Base-by-base conservation (phyloP, 495 filamentous ascomycete species). In the Daldinia caldariorum region DNA sequence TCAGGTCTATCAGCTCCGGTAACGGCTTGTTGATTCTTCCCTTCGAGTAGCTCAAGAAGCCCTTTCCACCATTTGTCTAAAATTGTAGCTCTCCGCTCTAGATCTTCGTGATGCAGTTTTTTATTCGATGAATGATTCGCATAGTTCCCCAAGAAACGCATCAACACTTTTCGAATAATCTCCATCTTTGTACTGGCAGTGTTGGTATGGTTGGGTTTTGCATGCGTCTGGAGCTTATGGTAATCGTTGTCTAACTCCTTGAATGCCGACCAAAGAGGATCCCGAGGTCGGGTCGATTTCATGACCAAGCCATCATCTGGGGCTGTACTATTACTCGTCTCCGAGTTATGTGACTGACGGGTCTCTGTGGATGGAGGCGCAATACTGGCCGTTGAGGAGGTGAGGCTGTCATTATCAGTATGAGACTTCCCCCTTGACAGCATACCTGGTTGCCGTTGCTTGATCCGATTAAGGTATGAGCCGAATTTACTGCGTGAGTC, bases 41-140 rank as follows among this genome's bases (percentile, higher is more conserved):
- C 89, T 73, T 94, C 89, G 47, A 97, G 85, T 83, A 97, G 89
- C 62, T 94, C 93, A 47, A 98, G 79, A 50, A 99, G 84, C 7
- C 90, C 94, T 39, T 87, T 92, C 95, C 95, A 99, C 95, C 95
- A 99, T 75, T 93, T 95, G 73, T 97, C 93, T 45, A 98, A 82
- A 38, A 96, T 91, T 39, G 88, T 88, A 4, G 91, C 86, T 61
- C 95, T 85, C 38, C 92, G 87, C 65, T 99, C 95, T 45, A 98
- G 78, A 76, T 97, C 93, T 82, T 97, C 95, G 6, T 93, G 84
- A 34, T 87, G 81, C 18, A 84, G 66, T 54, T 84, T 85, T 68
- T 82, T 84, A 67, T 88, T 90, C 4, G 91, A 94, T 1, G 87
- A 79, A 71, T 95, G 90, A n/a, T 86, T 77, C 49, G 87, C 85